Conservation (phyloP, 2,329 filamentous ascomycete species). For the Verticillium longisporum region DNA sequence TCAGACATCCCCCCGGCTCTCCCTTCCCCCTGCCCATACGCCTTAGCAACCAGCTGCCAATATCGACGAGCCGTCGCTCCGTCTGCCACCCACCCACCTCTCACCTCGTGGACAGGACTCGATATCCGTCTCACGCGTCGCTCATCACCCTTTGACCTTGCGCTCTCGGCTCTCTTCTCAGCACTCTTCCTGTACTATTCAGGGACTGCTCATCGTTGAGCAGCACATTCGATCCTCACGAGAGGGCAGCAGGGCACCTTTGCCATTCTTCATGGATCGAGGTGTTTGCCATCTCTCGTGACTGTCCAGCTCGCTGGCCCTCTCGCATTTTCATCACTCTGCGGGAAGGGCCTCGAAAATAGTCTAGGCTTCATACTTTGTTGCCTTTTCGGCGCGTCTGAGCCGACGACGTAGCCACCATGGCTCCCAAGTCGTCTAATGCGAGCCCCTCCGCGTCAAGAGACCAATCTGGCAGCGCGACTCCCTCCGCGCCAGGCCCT, state of each 20-base stretch:
- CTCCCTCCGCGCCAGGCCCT: conserved; percentile 9
- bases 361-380: neutral
- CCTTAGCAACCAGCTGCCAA: neutral
- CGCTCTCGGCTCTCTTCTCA: conserved; percentile 1
- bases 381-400: neutral
- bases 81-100: neutral
- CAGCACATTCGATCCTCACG: neutral
- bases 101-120: neutral
- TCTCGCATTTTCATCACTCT: conserved; percentile 8
- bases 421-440: conserved; percentile 11
- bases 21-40: neutral
- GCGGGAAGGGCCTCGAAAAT: conserved; percentile 11
- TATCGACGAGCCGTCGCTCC: neutral
- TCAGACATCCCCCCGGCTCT: neutral
- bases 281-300: neutral
- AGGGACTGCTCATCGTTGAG: conserved; percentile 4
- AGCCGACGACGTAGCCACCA: conserved; percentile 1
- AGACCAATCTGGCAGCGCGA: conserved; percentile 12
- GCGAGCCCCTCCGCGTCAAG: conserved; percentile 7
- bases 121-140: conserved; percentile 7
- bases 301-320: conserved; percentile 5
- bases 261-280: conserved; percentile 4
- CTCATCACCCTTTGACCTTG: conserved; percentile 1
- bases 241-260: neutral
- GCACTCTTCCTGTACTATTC: neutral